phyloP scores from a whole-genome alignment of 257 asterid genomes.

The Nyctanthes arbortristis region DNA sequence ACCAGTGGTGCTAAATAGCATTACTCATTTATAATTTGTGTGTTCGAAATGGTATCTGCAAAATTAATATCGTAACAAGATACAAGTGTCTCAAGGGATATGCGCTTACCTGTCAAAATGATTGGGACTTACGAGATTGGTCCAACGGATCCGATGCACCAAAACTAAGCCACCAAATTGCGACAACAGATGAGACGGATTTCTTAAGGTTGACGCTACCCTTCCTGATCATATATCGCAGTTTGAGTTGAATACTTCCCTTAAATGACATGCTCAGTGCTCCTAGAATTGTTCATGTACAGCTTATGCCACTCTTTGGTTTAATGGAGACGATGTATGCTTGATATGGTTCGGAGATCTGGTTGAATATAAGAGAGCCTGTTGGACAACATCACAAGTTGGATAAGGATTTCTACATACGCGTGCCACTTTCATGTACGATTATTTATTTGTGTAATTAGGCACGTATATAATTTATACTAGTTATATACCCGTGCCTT shows the following conservation, averaged over 20 bases:
- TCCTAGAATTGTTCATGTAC: too few relatives aligned
- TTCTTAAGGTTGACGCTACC: too few relatives aligned
- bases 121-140: slow-evolving; percentile 36
- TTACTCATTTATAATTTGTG: slow-evolving; percentile 30
- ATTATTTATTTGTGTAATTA: too few relatives aligned
- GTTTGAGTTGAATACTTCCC: too few relatives aligned
- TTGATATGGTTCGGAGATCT: slow-evolving; percentile 25
- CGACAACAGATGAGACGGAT: too few relatives aligned
- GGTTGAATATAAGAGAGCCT: slow-evolving; percentile 17
- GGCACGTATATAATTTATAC: too few relatives aligned
- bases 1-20: too few relatives aligned
- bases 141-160: slow-evolving; percentile 28
- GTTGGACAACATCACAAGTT: not conserved
- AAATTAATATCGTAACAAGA: not conserved
- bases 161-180: not conserved
- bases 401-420: slow-evolving; percentile 15
- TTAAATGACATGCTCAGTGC: too few relatives aligned
- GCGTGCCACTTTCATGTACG: slow-evolving; percentile 19
- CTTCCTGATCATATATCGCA: too few relatives aligned
- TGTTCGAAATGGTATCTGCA: slow-evolving; percentile 32
- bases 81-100: slow-evolving; percentile 34
- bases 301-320: too few relatives aligned
- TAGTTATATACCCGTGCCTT: too few relatives aligned
- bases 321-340: slow-evolving; percentile 22
- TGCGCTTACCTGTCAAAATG: not conserved